phyloP scores from a whole-genome alignment of 441 rosid genomes.

The Arabidopsis lyrata region DNA sequence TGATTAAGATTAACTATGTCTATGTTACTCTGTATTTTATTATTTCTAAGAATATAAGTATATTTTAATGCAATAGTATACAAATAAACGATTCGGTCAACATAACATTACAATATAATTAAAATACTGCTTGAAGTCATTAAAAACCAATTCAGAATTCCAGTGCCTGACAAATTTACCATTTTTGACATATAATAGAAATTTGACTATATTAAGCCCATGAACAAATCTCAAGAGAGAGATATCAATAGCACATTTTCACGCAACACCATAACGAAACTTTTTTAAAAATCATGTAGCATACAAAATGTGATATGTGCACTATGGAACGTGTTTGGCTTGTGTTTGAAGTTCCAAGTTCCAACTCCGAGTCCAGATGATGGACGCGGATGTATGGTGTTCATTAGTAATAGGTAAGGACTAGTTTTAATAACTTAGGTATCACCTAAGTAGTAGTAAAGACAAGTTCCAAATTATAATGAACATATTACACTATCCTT shows the following conservation, averaged over 20 bases:
- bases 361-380: too few species aligned
- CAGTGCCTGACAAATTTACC: slow-evolving; percentile 18
- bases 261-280: slow-evolving; percentile 21
- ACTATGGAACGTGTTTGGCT: background rate
- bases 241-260: slow-evolving; percentile 19
- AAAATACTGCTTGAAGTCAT: background rate
- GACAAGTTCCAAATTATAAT: too few species aligned
- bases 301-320: slow-evolving; percentile 14
- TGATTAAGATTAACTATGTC: background rate
- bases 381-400: too few species aligned
- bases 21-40: background rate
- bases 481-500: too few species aligned
- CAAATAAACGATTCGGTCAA: slow-evolving; percentile 27
- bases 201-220: background rate
- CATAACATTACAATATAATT: background rate
- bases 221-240: background rate
- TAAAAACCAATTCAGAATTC: slow-evolving; percentile 23
- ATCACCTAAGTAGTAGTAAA: too few species aligned
- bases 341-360: too few species aligned
- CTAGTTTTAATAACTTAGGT: too few species aligned
- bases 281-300: background rate
- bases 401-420: too few species aligned
- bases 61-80: background rate
- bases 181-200: background rate
- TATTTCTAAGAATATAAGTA: background rate